Conservation (phyloP, 2,329 filamentous ascomycete genomes). For the Magnaporthales sp. region DNA sequence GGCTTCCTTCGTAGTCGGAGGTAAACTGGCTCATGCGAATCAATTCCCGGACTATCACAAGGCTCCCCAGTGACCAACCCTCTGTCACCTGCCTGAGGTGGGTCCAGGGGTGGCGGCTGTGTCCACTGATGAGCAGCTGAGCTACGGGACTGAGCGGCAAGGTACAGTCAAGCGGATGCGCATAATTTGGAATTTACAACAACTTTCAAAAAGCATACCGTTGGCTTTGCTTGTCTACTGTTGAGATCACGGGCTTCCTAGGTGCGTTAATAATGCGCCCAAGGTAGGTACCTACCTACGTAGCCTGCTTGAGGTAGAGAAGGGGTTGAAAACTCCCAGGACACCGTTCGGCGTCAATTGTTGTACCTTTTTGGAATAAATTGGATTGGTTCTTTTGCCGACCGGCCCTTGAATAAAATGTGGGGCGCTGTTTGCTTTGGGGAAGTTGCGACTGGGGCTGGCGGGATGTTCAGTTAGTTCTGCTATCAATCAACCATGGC, state of each 20-base stretch:
- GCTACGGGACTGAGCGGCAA: not conserved
- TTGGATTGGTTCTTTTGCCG: not conserved
- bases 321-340: too few species aligned
- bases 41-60: too few species aligned
- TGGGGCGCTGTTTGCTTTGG: not conserved
- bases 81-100: not conserved
- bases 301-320: not conserved
- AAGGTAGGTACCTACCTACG: too few species aligned
- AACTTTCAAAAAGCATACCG: not conserved
- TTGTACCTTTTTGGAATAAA: not conserved
- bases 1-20: too few species aligned
- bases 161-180: not conserved
- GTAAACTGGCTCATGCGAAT: too few species aligned
- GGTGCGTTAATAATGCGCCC: too few species aligned
- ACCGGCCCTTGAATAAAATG: not conserved
- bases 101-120: not conserved
- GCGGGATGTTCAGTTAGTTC: too few species aligned
- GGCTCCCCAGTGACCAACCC: not conserved
- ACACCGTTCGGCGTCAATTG: not conserved
- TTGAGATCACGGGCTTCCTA: too few species aligned
- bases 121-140: not conserved
- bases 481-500: too few species aligned
- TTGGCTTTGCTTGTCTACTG: not conserved
- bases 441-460: not conserved
- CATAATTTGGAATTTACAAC: not conserved